Conservation (phyloP, 2,329 filamentous ascomycete species). For the Pestalotiopsis sp. region DNA sequence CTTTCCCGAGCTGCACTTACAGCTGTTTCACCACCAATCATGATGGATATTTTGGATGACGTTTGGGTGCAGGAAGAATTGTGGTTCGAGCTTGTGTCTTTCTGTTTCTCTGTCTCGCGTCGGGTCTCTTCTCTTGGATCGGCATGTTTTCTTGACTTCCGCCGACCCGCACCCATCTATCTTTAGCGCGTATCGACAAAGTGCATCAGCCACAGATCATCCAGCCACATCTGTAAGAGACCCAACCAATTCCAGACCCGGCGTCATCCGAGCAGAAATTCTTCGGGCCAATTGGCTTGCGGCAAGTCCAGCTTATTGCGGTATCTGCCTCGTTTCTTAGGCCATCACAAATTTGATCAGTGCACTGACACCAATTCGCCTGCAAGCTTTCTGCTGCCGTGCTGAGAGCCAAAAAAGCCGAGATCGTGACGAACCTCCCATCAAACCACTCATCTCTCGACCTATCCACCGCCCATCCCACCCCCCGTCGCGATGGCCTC, state of each 20-base stretch:
- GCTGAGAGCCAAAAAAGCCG: slow-evolving; percentile 12
- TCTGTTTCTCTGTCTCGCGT: background rate
- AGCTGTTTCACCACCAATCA: slow-evolving; percentile 9
- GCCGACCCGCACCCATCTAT: background rate
- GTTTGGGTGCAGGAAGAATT: background rate
- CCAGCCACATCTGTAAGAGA: background rate
- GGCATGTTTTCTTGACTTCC: background rate
- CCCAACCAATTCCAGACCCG: background rate
- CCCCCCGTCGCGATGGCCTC: slow-evolving; percentile 72
- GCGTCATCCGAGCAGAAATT: slow-evolving; percentile 4
- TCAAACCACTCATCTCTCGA: slow-evolving; percentile 57
- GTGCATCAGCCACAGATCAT: background rate
- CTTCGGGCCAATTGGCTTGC: slow-evolving; percentile 7
- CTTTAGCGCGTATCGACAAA: background rate
- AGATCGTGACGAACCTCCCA: slow-evolving; percentile 29
- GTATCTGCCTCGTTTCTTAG: slow-evolving; percentile 17
- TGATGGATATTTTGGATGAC: background rate
- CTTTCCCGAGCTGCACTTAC: slow-evolving; percentile 3
- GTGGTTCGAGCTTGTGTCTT: slow-evolving; percentile 3
- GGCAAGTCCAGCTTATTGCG: slow-evolving; percentile 9
- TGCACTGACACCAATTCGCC: slow-evolving; percentile 3
- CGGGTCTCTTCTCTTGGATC: background rate
- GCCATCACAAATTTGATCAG: slow-evolving; percentile 18
- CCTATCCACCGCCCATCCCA: slow-evolving; percentile 41
- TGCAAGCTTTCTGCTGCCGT: slow-evolving; percentile 5